Base-by-base conservation (phyloP, 2,329 filamentous ascomycete species). In the Nigrograna mackinnonii region DNA sequence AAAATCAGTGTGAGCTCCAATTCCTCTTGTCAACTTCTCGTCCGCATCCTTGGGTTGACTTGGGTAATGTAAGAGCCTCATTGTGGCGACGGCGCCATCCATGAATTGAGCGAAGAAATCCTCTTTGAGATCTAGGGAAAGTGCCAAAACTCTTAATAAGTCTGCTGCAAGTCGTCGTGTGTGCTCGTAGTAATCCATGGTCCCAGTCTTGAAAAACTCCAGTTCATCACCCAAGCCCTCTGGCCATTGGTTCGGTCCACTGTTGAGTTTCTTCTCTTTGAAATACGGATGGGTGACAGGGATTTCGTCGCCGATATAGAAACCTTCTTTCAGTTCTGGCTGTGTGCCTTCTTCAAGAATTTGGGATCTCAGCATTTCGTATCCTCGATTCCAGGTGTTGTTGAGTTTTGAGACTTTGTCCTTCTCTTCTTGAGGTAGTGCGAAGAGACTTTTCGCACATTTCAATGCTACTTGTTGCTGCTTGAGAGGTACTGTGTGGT, bases 1-100 rank as follows among this genome's bases (percentile, higher is more conserved):
- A 34, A 74, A 74, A 34, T 74, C 71, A 1, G 67, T 73, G 39
- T 74, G 71, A 1, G 71, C 72, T 2, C 71, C 70, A 18, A 73
- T 69, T 0, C 72, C 71, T 1, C 69, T 54, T 13, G 62, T 68
- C 20, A 70, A 43, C 44, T 60, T 64, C 34, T 59, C 51, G 9
- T 72, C 67, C 14, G 56, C 55, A 19, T 71, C 65, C 1, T 64
- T 60, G 1, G 68, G 66, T 37, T 72, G 68, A 0, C 64, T 58
- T 0, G 69, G 71, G 47, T 74, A 74, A 43, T 74, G 71, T n/a
- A 74, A 55, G 30, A 70, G 57, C 7, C 71, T 59, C 60, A 74
- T 68, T 9, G 66, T 72, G 0, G 72, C 71, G 13, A 73, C 64
- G 0, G 69, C 64, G 7, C 60, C 62, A 2, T 54, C 46, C 0